Percentiles rank a stretch among this genome's conserved stretches.
Conservation (phyloP, 495 filamentous ascomycete genomes). For the Lasiosphaeria hispida region DNA sequence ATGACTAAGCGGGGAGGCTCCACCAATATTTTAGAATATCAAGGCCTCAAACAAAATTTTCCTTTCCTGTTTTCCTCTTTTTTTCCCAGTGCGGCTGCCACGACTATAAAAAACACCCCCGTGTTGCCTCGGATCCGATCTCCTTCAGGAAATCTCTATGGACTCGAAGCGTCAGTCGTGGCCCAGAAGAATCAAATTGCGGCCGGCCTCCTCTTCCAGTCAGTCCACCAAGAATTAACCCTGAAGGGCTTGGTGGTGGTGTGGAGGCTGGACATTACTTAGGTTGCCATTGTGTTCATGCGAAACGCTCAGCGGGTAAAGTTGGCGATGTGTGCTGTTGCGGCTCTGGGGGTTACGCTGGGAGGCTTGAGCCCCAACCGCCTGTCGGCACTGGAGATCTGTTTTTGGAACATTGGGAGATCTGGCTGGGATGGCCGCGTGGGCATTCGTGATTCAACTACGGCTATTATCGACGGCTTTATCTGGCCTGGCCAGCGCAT, state of each 20-base stretch:
- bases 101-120: slow-evolving; percentile 41
- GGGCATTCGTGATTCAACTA: slow-evolving; percentile 11
- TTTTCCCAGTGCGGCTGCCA: slow-evolving; percentile 39
- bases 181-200: slow-evolving; percentile 50
- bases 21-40: slow-evolving; percentile 19
- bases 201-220: slow-evolving; percentile 35
- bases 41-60: not conserved
- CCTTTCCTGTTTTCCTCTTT: slow-evolving; percentile 26
- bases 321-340: not conserved
- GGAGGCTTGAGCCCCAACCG: not conserved
- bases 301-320: slow-evolving; percentile 13
- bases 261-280: slow-evolving; percentile 41
- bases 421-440: not conserved
- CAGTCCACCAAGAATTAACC: slow-evolving; percentile 40
- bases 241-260: slow-evolving; percentile 43
- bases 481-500: slow-evolving; percentile 10
- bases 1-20: slow-evolving; percentile 14
- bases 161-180: slow-evolving; percentile 47
- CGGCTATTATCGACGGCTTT: slow-evolving; percentile 21
- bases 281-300: slow-evolving; percentile 4
- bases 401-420: not conserved
- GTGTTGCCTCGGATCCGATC: slow-evolving; percentile 46
- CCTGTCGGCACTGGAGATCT: slow-evolving; percentile 18
- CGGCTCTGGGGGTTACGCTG: slow-evolving; percentile 2
- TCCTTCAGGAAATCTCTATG: slow-evolving; percentile 36